phyloP scores from a whole-genome alignment of 108 stramenopile genomes.

The Aurantiochytrium sp. region DNA sequence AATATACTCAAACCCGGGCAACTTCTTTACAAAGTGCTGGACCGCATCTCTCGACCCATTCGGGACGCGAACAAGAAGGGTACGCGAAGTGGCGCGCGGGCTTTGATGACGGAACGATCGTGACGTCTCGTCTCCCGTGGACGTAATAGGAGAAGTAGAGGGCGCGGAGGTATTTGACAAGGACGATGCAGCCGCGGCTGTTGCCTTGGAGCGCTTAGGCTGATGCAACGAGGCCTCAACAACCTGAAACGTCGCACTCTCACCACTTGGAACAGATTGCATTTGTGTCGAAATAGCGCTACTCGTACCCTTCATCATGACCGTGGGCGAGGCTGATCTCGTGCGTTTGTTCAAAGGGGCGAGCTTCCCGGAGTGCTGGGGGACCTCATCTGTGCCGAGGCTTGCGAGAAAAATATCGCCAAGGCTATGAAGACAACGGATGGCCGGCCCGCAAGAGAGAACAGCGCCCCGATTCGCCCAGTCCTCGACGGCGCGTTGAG shows the following conservation, averaged over 20 bases:
- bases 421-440: neutral
- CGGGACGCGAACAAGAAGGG: neutral
- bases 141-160: too few relatives aligned
- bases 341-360: neutral
- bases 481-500: neutral
- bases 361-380: neutral
- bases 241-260: too few relatives aligned
- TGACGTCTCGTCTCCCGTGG: too few relatives aligned
- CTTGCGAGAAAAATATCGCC: neutral
- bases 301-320: too few relatives aligned
- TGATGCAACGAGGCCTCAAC: neutral
- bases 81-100: neutral
- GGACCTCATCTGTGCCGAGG: neutral
- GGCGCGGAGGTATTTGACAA: neutral
- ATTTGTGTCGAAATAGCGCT: too few relatives aligned
- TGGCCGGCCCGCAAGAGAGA: neutral
- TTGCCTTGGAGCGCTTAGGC: neutral
- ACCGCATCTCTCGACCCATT: neutral
- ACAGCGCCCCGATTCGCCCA: neutral
- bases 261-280: too few relatives aligned
- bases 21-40: neutral
- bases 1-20: neutral
- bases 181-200: neutral
- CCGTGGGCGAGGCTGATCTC: neutral
- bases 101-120: too few relatives aligned